phyloP scores from a whole-genome alignment of 108 stramenopile species.

The Skeletonema marinoi region DNA sequence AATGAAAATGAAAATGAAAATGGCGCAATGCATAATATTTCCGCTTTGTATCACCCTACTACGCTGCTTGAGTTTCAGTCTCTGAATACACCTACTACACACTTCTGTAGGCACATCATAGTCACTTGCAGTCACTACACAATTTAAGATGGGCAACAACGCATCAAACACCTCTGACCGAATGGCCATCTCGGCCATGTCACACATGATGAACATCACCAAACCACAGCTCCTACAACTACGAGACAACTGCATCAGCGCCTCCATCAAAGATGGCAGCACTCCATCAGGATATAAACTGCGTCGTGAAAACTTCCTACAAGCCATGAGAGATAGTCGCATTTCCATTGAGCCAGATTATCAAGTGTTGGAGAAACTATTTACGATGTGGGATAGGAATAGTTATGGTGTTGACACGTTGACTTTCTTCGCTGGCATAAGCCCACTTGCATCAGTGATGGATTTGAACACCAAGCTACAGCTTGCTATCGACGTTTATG shows the following conservation, averaged over 20 bases:
- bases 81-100: too few relatives aligned
- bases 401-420: constrained; percentile 35
- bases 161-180: constrained; percentile 9
- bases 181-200: constrained; percentile 33
- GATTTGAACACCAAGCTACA: constrained; percentile 42
- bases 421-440: constrained; percentile 57
- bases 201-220: constrained; percentile 39
- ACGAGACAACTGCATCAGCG: constrained; percentile 25
- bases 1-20: too few relatives aligned
- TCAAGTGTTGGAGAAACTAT: constrained; percentile 59
- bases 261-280: constrained; percentile 10
- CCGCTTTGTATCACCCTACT: too few relatives aligned
- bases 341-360: constrained; percentile 20
- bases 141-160: neutral
- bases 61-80: too few relatives aligned
- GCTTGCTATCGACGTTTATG: constrained; percentile 51
- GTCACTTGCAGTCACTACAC: neutral
- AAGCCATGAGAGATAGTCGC: constrained; percentile 26
- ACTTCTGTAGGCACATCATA: too few relatives aligned
- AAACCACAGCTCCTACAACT: constrained; percentile 25
- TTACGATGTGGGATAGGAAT: constrained; percentile 67
- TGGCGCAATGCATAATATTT: too few relatives aligned
- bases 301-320: constrained; percentile 9
- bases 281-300: constrained; percentile 31
- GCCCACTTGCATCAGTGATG: constrained; percentile 56